Base-by-base conservation (phyloP, 352 stramenopile genomes). In the Globisporangium uncinulatum region DNA sequence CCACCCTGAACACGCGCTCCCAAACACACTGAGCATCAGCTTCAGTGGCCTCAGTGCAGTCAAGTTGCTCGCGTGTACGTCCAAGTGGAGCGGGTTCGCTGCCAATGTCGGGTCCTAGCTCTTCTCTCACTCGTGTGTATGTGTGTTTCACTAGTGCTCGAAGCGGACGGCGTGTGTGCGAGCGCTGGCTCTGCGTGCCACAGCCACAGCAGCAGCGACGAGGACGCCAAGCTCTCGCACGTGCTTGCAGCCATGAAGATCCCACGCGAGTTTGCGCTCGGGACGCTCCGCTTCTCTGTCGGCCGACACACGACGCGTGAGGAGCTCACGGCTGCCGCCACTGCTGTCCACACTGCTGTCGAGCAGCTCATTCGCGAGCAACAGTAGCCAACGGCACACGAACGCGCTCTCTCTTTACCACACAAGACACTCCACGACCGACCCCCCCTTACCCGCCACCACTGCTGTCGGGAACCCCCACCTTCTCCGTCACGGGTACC, bases 21-120 rank as follows among this genome's bases (percentile, higher is more conserved):
- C 96, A 3, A 99, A 99, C 77, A 99, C 96, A 20, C 80, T 99
- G 21, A 98, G 90, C 59, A 89, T 99, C 48, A 93, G 92, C 45
- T 89, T 99, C 59, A 70, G 82, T 47, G 78, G 88, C 63, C 66
- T 98, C 37, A 73, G 82, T 15, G 94, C 93, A 20, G 66, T 82
- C 34, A 66, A 70, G 45, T 66, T 99, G n/a, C 79, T 99, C 0
- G 57, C 73, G n/a, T 66, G 80, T 90, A 53, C 51, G 79, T 67
- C 19, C 7, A 6, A 8, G 19, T 31, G 21, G 3, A 19, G 2
- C 24, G 31, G 20, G 44, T 8, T 15, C 2, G 14, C 19, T 24
- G 6, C 19, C 56, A 11, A 20, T 53, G 15, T 46, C 17, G 7
- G 3, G 3, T 8, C 17, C 43, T 62, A 50, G 37, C n/a, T 31